Base-by-base conservation (phyloP, 768 basidiomycete genomes). In the Hygrocybe punicea region DNA sequence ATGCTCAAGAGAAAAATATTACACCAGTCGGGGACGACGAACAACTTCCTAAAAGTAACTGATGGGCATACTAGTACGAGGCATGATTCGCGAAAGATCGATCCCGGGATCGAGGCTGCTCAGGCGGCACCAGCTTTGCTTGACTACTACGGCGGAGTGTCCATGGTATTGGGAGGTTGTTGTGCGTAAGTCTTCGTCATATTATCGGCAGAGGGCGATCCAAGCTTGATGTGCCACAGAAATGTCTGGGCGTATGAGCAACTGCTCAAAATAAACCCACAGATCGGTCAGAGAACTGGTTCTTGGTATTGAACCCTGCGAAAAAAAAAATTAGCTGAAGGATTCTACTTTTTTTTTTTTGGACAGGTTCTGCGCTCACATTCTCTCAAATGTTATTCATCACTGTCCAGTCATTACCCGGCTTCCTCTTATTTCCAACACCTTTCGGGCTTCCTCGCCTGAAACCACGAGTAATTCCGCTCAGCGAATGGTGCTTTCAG, bases 311-410 rank as follows among this genome's bases (percentile, higher is more conserved):
- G n/a, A n/a, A n/a, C n/a, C n/a, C n/a, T n/a, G n/a, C n/a, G n/a
- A n/a, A n/a, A n/a, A n/a, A n/a, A n/a, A n/a, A n/a, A n/a, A n/a
- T n/a, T n/a, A n/a, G n/a, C n/a, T 51, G 21, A 13, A 55, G 25
- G 48, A 45, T 52, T n/a, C 40, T 37, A 50, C 35, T 42, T 45
- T 52, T 6, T 39, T 57, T 24, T 63, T 56, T 36, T 52, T 50
- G 14, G 9, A 52, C 36, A 89, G 90, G 89, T 19, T 86, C 90
- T 9, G 86, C 90, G 33, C 79, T 94, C 45, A 93, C 91, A 3
- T 90, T 93, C 72, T 83, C 84, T 11, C 92, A 94, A 71, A 89
- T 91, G 82, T 63, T 84, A 35, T 93, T 91, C 71, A 86, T 93
- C 53, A 79, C 89, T 6, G 33, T 80, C 9, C 86, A 86, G 54